Evolutionary conservation across 768 basidiomycete genomes (phyloP).

Genomic region (Fomitopsis serialis): DNA sequence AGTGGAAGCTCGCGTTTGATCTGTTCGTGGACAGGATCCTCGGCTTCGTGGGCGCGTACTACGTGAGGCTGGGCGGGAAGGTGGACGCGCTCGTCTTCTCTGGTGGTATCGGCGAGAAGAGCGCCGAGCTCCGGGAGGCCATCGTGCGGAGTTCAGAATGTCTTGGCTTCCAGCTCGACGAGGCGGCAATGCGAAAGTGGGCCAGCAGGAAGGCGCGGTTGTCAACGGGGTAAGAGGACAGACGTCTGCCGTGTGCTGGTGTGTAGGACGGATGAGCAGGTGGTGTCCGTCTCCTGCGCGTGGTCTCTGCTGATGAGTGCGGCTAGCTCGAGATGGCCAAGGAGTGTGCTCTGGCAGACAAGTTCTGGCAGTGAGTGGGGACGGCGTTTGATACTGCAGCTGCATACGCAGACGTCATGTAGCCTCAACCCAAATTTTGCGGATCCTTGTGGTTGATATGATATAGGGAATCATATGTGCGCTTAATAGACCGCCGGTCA

Average conservation of each 20-base stretch:
- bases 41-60: constrained; percentile 69
- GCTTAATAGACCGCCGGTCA: too few species aligned
- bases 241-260: constrained; percentile 40
- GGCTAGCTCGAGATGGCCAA: constrained; percentile 39
- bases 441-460: too few species aligned
- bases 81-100: constrained; percentile 83
- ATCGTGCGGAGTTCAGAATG: constrained; percentile 49
- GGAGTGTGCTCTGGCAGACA: constrained; percentile 28
- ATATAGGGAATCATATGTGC: too few species aligned
- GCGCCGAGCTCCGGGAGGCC: constrained; percentile 52
- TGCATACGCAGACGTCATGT: too few species aligned
- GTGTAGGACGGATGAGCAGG: constrained; percentile 67
- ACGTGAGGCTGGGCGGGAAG: constrained; percentile 58
- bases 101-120: constrained; percentile 84
- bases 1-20: constrained; percentile 62
- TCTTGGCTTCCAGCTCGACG: constrained; percentile 58
- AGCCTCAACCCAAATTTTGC: too few species aligned
- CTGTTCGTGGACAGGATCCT: constrained; percentile 74
- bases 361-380: constrained; percentile 17
- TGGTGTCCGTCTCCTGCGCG: constrained; percentile 16
- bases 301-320: neutral
- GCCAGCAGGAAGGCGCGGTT: constrained; percentile 33
- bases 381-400: neutral
- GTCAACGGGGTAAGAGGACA: constrained; percentile 38
- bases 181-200: constrained; percentile 39